Base-by-base conservation (phyloP, 352 stramenopile species). In the Phytophthora nicotianae region DNA sequence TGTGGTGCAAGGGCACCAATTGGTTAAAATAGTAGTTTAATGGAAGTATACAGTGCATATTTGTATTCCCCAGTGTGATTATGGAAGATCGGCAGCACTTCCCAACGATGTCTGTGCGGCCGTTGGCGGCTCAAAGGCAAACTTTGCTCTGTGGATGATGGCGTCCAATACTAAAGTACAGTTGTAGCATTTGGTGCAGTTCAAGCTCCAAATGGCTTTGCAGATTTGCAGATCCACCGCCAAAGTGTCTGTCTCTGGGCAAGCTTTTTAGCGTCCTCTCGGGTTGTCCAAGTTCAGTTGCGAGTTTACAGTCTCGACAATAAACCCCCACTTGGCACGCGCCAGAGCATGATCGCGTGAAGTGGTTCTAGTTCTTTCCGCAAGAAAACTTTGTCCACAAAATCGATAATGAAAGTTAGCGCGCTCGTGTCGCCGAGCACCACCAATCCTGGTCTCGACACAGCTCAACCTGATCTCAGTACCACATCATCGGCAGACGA, bases 151-250 rank as follows among this genome's bases (percentile, higher is more conserved):
- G 5, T 32, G 1, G 2, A 14, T 11, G 21, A 14, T 24, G 7
- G 20, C n/a, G n/a, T n/a, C n/a, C n/a, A n/a, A n/a, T n/a, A n/a
- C n/a, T n/a, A n/a, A n/a, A n/a, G n/a, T 60, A 53, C 54, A 11
- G 42, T 54, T 62, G 27, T 48, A 62, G 27, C 43, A 55, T 33
- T 56, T 42, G 24, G 4, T 27, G 19, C 24, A 16, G 40, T 46
- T 52, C 14, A 56, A 52, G 33, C 46, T 63, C 56, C 37, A 19
- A 17, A 29, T 50, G 46, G 56, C 45, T 63, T 63, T 63, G 56
- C 56, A 37, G 45, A 57, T 50, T 33, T 50, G 45, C 55, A 56
- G 23, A 37, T 17, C 26, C 17, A 13, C 13, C 21, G 32, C 2
- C 14, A n/a, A 13, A 37, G 14, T 38, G 32, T 38, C 10, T 38